Conservation (phyloP, 345 rosid species). For the Eucalyptus marginata region DNA sequence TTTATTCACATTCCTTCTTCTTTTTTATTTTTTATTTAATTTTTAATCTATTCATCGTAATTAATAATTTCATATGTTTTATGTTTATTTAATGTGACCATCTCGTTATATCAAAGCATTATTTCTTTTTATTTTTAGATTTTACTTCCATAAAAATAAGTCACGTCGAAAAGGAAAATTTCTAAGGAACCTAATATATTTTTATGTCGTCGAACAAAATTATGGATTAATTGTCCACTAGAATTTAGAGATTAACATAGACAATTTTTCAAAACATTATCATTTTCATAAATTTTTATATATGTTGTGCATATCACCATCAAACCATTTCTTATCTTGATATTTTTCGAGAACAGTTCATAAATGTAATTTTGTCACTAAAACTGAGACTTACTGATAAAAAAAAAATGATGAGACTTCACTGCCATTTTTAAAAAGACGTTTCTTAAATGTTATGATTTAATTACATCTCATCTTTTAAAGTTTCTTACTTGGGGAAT, state of each 20-base stretch:
- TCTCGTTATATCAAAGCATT: background rate
- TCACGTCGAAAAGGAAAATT: background rate
- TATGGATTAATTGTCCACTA: background rate
- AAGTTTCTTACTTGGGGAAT: background rate
- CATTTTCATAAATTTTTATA: background rate
- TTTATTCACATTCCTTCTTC: background rate
- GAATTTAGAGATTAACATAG: background rate
- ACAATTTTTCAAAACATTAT: background rate
- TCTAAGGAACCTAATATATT: background rate
- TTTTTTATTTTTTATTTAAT: background rate
- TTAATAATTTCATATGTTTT: background rate
- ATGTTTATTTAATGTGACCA: background rate
- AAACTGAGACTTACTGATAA: too few relatives aligned
- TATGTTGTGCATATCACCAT: background rate
- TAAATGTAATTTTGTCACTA: background rate
- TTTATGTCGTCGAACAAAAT: background rate
- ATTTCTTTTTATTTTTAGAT: background rate
- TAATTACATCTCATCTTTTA: background rate
- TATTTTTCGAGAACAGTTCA: background rate
- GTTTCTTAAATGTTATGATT: background rate
- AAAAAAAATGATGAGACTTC: background rate
- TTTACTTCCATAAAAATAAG: background rate
- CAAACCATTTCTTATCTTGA: background rate
- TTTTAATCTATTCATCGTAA: background rate
- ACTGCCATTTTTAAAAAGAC: background rate